phyloP scores from a whole-genome alignment of 176 grass and related monocot genomes.

The Oryza brachyantha region DNA sequence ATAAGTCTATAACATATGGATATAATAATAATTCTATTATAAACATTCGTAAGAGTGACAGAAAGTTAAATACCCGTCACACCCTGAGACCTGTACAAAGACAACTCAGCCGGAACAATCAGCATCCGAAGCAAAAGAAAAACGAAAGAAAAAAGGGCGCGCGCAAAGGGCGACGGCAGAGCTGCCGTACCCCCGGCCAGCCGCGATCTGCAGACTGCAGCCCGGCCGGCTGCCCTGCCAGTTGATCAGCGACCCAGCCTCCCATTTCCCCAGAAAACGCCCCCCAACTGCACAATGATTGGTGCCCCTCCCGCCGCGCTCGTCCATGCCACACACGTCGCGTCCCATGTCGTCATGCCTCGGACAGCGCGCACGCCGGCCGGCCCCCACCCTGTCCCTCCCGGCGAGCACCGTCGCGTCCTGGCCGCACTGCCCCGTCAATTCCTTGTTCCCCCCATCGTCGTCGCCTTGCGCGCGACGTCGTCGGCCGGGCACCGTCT shows the following conservation, averaged over 20 bases:
- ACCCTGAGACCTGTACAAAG: not conserved
- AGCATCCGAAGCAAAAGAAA: conserved; percentile 19
- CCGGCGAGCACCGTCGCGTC: conserved; percentile 34
- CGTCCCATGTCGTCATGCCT: conserved; percentile 44
- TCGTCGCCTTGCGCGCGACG: conserved; percentile 26
- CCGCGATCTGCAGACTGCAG: conserved; percentile 3
- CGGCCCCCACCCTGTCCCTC: conserved; percentile 44
- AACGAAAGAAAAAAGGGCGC: not conserved
- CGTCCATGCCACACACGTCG: conserved; percentile 34
- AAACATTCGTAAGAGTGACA: too few species aligned
- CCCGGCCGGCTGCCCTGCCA: not conserved
- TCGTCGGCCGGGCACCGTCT: not conserved
- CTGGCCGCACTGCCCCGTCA: conserved; percentile 37
- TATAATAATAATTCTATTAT: too few species aligned
- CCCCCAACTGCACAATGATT: conserved; percentile 40
- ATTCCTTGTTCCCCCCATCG: conserved; percentile 40
- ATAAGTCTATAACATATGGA: too few species aligned
- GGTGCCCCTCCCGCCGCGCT: not conserved
- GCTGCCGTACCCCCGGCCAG: conserved; percentile 1
- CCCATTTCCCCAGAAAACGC: conserved; percentile 20
- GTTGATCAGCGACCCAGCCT: not conserved
- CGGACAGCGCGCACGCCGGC: conserved; percentile 29
- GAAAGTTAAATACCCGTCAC: too few species aligned
- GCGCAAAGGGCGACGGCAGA: conserved; percentile 30
- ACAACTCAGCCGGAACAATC: conserved; percentile 10